A percentile compares a stretch with the other conserved stretches of the same genome.
Evolutionary conservation across 257 asterid genomes (phyloP).

Genomic region (Nicotiana tabacum): DNA sequence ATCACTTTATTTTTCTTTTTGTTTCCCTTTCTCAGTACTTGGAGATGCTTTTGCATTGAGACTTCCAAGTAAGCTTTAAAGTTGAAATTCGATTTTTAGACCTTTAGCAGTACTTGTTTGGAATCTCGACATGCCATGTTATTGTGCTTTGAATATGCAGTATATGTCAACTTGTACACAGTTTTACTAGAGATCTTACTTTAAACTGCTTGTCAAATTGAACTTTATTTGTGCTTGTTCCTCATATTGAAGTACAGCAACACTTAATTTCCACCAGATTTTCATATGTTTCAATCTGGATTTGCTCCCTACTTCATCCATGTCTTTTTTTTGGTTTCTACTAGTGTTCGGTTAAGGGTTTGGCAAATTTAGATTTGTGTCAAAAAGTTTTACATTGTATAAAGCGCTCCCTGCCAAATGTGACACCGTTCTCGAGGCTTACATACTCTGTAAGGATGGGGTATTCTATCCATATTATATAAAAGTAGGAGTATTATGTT

Average conservation of each 20-base stretch:
- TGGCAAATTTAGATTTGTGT: too few relatives aligned
- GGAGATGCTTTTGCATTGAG: background rate
- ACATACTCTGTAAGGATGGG: too few relatives aligned
- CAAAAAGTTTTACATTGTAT: too few relatives aligned
- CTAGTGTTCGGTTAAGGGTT: too few relatives aligned
- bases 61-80: slow-evolving; percentile 8
- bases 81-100: background rate
- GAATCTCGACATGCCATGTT: background rate
- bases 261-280: background rate
- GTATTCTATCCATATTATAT: too few relatives aligned
- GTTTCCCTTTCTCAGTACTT: background rate
- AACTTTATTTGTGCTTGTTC: background rate
- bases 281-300: background rate
- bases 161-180: background rate
- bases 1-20: background rate
- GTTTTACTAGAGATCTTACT: background rate
- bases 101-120: background rate
- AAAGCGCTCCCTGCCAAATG: too few relatives aligned
- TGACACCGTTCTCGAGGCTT: too few relatives aligned
- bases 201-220: background rate
- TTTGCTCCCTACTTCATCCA: background rate
- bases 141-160: background rate
- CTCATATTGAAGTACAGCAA: background rate
- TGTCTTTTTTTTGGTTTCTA: too few relatives aligned
- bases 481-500: too few relatives aligned